Base-by-base conservation (phyloP, 1,284 basidiomycete species). In the Phlebopus sp. region DNA sequence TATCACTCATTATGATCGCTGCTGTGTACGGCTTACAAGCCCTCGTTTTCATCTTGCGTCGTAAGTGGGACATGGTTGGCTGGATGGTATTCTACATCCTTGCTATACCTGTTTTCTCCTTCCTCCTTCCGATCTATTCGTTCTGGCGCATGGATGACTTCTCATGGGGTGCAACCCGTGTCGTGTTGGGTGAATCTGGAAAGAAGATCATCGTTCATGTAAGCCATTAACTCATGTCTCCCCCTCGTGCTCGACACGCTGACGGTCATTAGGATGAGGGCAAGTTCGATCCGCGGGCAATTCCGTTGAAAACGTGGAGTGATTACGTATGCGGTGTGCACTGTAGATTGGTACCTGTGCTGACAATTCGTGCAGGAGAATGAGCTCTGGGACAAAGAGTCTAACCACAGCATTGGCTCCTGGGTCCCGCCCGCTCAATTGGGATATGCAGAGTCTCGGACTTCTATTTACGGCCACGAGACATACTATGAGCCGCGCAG, bases 81-180 rank as follows among this genome's bases (percentile, higher is more conserved):
- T 97, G 93, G 93, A 97, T 97, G 92, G 63, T 96, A 37, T 94
- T 97, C 72, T 97, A 97, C 71, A 90, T 97, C 64, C 67, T 93
- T 17, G 94, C 92, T 44, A 92, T 96, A 55, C 92, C 92, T 3
- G 81, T 82, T 42, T 95, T 93, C 76, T 94, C 94, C 17, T 87
- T 99, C 74, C 80, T 94, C 70, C 79, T 98, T 34, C 96, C 95
- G 1, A 72, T 97, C 17, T 97, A 97, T 69, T 96, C 96, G 1
- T 98, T 98, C 85, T 99, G 95, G 96, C 84, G 80, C 58, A 98
- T 98, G 95, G 96, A 98, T 70, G 93, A 97, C 71, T 98, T 98
- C 81, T 95, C 92, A 3, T 97, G 93, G 97, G 97, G 97, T 81
- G 79, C 81, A 40, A 97, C 94, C 17, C 90, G 91, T 82, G 69